phyloP scores from a whole-genome alignment of 768 basidiomycete species.

The Leccinellum luteum region DNA sequence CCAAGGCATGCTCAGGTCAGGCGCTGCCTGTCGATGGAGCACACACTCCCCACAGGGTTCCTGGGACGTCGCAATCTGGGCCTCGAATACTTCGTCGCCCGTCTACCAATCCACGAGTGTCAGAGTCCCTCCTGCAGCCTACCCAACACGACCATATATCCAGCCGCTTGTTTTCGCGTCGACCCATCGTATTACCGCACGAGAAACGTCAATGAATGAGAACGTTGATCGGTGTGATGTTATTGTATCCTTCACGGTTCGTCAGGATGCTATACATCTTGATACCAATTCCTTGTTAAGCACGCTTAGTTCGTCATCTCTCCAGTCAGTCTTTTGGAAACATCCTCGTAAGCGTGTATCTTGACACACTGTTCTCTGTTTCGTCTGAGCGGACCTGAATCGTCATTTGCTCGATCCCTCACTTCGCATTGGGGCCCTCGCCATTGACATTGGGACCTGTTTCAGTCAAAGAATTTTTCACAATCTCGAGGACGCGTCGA shows the following conservation, averaged over 20 bases:
- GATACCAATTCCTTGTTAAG: not conserved
- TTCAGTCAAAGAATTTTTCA: too few relatives aligned
- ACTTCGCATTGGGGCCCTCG: too few relatives aligned
- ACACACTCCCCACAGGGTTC: not conserved
- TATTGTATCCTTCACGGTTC: not conserved
- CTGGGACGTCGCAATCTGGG: not conserved
- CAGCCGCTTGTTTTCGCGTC: slow-evolving; percentile 1
- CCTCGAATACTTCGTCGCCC: not conserved
- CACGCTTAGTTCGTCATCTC: not conserved
- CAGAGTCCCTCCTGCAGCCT: not conserved
- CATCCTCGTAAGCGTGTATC: too few relatives aligned
- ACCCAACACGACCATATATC: not conserved
- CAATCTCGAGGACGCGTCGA: too few relatives aligned
- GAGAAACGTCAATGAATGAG: not conserved
- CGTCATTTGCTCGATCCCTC: too few relatives aligned
- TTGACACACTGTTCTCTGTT: too few relatives aligned
- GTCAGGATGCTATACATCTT: not conserved
- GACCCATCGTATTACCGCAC: not conserved
- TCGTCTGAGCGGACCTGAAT: too few relatives aligned
- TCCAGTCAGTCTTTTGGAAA: too few relatives aligned
- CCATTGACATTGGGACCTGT: too few relatives aligned
- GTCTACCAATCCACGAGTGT: not conserved
- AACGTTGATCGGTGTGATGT: not conserved
- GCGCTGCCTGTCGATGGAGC: not conserved
- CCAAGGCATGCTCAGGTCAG: not conserved